A percentile compares a stretch with the other conserved stretches of the same genome.
phyloP scores from a whole-genome alignment of 768 basidiomycete species.

The Mycena vulgaris region DNA sequence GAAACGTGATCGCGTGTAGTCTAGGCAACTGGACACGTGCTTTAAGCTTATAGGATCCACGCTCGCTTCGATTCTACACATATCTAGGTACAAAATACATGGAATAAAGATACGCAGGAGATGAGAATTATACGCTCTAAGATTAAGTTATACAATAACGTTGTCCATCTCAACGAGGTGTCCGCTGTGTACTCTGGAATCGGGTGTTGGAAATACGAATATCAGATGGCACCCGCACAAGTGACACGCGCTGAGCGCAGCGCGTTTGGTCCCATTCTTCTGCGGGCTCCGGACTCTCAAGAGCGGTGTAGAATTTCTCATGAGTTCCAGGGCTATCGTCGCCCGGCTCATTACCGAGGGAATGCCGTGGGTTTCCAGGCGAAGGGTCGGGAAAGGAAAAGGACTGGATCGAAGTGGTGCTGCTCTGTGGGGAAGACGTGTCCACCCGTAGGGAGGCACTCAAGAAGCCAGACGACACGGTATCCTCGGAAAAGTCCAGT shows the following conservation, averaged over 20 bases:
- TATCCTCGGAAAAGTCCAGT: slow-evolving; percentile 66
- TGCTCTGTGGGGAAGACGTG: slow-evolving; percentile 51
- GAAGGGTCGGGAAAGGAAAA: slow-evolving; percentile 48
- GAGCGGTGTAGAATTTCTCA: slow-evolving; percentile 63
- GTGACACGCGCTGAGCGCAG: slow-evolving; percentile 87
- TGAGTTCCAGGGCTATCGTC: slow-evolving; percentile 44
- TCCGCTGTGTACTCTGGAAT: slow-evolving; percentile 42
- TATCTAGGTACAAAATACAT: slow-evolving; percentile 14
- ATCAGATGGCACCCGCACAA: slow-evolving; percentile 79
- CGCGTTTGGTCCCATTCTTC: slow-evolving; percentile 92
- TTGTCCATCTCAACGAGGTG: slow-evolving; percentile 24
- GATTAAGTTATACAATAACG: slow-evolving; percentile 27
- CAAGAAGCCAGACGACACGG: slow-evolving; percentile 51
- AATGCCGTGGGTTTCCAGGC: slow-evolving; percentile 4
- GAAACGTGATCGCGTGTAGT: slow-evolving; percentile 16
- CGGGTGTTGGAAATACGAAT: slow-evolving; percentile 55
- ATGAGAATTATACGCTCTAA: slow-evolving; percentile 30
- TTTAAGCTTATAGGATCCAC: too few species aligned
- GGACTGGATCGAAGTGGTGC: slow-evolving; percentile 51
- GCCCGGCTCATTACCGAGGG: slow-evolving; percentile 6
- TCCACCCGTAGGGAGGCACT: slow-evolving; percentile 50
- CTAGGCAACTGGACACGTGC: slow-evolving; percentile 12
- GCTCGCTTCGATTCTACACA: neutral
- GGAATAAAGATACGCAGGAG: slow-evolving; percentile 36
- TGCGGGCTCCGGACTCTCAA: slow-evolving; percentile 72